phyloP scores from a whole-genome alignment of 306 rosid species.

The Phaseolus lunatus region DNA sequence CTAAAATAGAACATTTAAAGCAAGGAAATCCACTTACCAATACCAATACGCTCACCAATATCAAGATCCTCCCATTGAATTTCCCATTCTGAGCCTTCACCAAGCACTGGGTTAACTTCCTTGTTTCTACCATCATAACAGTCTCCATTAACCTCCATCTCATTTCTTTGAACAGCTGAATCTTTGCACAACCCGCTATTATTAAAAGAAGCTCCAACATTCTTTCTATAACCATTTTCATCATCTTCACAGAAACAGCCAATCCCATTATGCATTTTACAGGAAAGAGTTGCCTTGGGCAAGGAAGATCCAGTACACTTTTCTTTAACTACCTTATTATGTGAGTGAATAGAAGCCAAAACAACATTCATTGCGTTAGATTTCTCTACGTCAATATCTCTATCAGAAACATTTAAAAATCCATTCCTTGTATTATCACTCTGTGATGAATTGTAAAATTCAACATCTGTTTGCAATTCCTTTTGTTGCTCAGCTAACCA shows the following conservation, averaged over 20 bases:
- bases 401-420: slow-evolving; percentile 49
- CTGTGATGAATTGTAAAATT: slow-evolving; percentile 42
- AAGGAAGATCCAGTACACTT: slow-evolving; percentile 43
- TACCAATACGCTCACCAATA: slow-evolving; percentile 99
- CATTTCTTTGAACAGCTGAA: slow-evolving; percentile 51
- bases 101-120: slow-evolving; percentile 60
- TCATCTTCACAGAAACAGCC: slow-evolving; percentile 50
- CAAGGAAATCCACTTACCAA: slow-evolving; percentile 70
- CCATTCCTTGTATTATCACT: slow-evolving; percentile 49
- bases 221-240: slow-evolving; percentile 48
- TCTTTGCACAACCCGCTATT: slow-evolving; percentile 51
- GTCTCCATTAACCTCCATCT: slow-evolving; percentile 46
- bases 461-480: slow-evolving; percentile 44
- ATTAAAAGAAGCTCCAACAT: slow-evolving; percentile 45
- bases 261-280: slow-evolving; percentile 42
- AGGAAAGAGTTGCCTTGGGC: slow-evolving; percentile 43
- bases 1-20: slow-evolving; percentile 19
- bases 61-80: slow-evolving; percentile 96
- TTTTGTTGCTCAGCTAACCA: slow-evolving; percentile 39
- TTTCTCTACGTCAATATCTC: slow-evolving; percentile 42
- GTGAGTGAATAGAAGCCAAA: slow-evolving; percentile 43
- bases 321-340: slow-evolving; percentile 50
- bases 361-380: slow-evolving; percentile 38
- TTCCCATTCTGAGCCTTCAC: slow-evolving; percentile 91
- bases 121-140: slow-evolving; percentile 54